Base-by-base conservation (phyloP, 1,139 yeast species). In the Arxiozyma slooffiae region DNA sequence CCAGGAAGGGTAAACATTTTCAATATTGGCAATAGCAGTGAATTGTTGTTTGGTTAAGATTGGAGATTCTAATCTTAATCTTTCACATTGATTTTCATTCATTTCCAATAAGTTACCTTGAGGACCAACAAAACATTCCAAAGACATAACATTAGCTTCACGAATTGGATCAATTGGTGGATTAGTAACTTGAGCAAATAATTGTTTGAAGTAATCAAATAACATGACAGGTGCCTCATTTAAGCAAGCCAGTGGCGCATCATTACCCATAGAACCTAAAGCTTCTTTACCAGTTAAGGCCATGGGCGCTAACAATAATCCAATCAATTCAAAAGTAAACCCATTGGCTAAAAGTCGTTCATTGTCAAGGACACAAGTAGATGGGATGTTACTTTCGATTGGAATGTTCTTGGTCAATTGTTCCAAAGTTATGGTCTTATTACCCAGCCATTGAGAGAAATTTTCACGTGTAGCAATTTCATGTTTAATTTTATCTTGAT, bases 111-210 rank as follows among this genome's bases (percentile, higher is more conserved):
- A 74, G 67, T 92, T 92, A 56, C 97, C 97, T 70, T 92, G 97
- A 23, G 98, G 97, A 52, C 98, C 98, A 61, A 92, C 82, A 70
- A 86, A 88, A 73, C 98, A 92, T 68, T 90, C 97, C 61, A 92
- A 77, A 18, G 96, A 87, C 98, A 92, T 92, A 66, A 92, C 97
- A 61, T 92, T 87, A 56, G 85, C 82, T 72, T 92, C 98, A 69
- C 98, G 83, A 61, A 92, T 92, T 48, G 98, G 97, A 69, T 92
- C 98, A 66, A 92, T 92, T 52, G 98, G 98, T 54, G 98, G 98
- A 71, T 92, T 92, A 42, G 98, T 92, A 52, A 92, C 98, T 72
- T 92, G 98, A 41, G 98, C 98, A 71, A 92, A 92, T 63, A 92
- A 78, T 70, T 92, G 96, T 65, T 96, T 84, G 77, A 92, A 92